Evolutionary conservation across 2,329 filamentous ascomycete species (phyloP), one percentile per base, ranked within the genome.

Genomic region (Zalaria obscura): DNA sequence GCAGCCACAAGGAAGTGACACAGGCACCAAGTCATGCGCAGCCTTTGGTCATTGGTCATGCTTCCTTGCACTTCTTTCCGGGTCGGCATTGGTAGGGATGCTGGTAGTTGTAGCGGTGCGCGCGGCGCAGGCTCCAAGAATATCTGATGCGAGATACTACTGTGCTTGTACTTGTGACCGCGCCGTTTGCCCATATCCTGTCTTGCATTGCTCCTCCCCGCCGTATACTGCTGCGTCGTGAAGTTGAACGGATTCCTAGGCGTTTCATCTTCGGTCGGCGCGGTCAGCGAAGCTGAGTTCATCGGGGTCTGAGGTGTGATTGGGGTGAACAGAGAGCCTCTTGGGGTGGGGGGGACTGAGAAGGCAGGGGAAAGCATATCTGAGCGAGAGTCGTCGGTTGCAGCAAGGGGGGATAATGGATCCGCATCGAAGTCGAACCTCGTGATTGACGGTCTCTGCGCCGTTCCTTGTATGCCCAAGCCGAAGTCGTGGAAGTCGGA

Each of bases 101-200:
- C 86, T 1, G 91, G 91, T 0, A 98, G 75, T 32, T 89, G 83
- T 25, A 94, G 75, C 3, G 91, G 89, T 1, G 88, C 82, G 40
- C 88, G 76, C 4, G 77, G 82, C 0, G 87, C 80, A 5, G 91
- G 91, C 59, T 95, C 87, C 52, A 93, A 84, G 62, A 96, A 94
- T 61, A 96, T 93, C 61, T 95, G 88, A 59, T 96, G 88, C 18
- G 85, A 93, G 43, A 98, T 82, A 58, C 85, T 93, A 59, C 84
- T 93, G 66, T 96, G 89, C 59, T 95, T 94, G 72, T 98, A 98
- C 60, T 91, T 87, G 67, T 98, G 91, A 47, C 91, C 91, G 46
- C 89, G 81, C 50, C 91, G 78, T 62, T 94, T 85, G 48, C 88
- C 88, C 48, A 95, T 77, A 52, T 86, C 89, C 80, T 93, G 60